Evolutionary conservation across 495 filamentous ascomycete species (phyloP).

Genomic region (Hypomontagnella submonticulosa): DNA sequence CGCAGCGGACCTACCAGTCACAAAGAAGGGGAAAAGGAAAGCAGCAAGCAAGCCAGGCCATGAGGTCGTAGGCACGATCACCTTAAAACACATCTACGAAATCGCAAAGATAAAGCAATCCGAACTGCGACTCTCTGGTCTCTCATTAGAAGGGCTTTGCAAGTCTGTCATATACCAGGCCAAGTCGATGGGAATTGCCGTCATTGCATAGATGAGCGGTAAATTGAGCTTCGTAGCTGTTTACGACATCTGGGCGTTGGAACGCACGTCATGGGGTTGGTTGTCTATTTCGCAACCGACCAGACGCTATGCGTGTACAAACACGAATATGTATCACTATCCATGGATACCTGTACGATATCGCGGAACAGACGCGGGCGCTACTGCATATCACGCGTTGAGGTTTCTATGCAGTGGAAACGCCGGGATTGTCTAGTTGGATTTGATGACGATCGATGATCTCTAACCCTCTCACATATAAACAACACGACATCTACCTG

Average conservation of each 20-base stretch:
- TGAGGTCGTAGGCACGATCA: slow-evolving; percentile 81
- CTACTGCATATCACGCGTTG: slow-evolving; percentile 2
- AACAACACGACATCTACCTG: slow-evolving; percentile 12
- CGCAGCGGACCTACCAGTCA: slow-evolving; percentile 77
- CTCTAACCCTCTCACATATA: slow-evolving; percentile 17
- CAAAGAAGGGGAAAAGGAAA: slow-evolving; percentile 79
- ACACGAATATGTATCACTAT: slow-evolving; percentile 30
- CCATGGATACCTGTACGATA: slow-evolving; percentile 32
- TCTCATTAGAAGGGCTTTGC: slow-evolving; percentile 83
- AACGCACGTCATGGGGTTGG: slow-evolving; percentile 20
- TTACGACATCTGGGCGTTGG: slow-evolving; percentile 20
- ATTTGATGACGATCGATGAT: slow-evolving; percentile 11
- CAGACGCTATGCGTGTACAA: slow-evolving; percentile 25
- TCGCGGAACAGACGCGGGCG: slow-evolving; percentile 12
- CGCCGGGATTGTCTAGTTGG: slow-evolving; percentile 5
- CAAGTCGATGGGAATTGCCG: slow-evolving; percentile 85
- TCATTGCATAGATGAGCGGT: slow-evolving; percentile 67
- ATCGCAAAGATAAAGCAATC: slow-evolving; percentile 96
- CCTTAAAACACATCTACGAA: slow-evolving; percentile 96
- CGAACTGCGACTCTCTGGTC: slow-evolving; percentile 82
- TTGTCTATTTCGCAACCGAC: slow-evolving; percentile 19
- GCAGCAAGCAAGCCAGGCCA: slow-evolving; percentile 83
- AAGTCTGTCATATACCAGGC: slow-evolving; percentile 88
- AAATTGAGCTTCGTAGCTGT: background rate
- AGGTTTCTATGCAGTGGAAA: slow-evolving; percentile 14